Conservation (phyloP, 257 asterid genomes). For the Verbena officinalis region DNA sequence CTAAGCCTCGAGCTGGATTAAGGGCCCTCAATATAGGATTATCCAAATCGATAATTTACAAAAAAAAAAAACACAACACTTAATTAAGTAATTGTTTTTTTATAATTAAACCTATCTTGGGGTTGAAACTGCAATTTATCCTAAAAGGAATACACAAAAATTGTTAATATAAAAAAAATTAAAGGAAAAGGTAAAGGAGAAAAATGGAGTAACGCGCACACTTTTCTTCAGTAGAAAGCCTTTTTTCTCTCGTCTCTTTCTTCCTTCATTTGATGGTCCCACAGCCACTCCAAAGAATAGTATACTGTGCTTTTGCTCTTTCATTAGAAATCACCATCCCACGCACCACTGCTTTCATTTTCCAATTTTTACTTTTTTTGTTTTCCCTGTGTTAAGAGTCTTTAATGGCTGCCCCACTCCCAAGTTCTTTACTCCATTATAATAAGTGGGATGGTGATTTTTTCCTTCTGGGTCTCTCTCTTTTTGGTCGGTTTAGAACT, state of each 20-base stretch:
- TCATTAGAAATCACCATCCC: background rate
- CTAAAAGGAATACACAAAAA: no score
- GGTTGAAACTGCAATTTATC: no score
- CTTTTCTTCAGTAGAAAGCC: background rate
- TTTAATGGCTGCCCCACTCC: slow-evolving; percentile 58
- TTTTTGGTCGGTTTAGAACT: slow-evolving; percentile 37
- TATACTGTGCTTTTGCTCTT: slow-evolving; percentile 4
- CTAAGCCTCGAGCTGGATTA: no score
- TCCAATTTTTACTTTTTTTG: slow-evolving; percentile 33
- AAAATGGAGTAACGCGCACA: background rate
- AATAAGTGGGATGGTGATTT: slow-evolving; percentile 39
- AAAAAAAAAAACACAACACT: no score
- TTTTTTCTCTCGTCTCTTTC: background rate
- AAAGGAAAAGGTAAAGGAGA: background rate
- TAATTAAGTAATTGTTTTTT: no score
- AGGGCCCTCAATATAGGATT: no score
- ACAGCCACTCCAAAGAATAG: background rate
- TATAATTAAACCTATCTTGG: no score
- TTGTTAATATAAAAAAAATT: no score
- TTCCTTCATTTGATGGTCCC: slow-evolving; percentile 20
- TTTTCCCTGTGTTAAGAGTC: slow-evolving; percentile 19
- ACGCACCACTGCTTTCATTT: slow-evolving; percentile 30
- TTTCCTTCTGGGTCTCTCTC: slow-evolving; percentile 13
- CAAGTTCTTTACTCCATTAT: slow-evolving; percentile 36
- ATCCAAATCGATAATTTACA: no score